phyloP scores from a whole-genome alignment of 768 basidiomycete species.

The Leucosporidium scottii region DNA sequence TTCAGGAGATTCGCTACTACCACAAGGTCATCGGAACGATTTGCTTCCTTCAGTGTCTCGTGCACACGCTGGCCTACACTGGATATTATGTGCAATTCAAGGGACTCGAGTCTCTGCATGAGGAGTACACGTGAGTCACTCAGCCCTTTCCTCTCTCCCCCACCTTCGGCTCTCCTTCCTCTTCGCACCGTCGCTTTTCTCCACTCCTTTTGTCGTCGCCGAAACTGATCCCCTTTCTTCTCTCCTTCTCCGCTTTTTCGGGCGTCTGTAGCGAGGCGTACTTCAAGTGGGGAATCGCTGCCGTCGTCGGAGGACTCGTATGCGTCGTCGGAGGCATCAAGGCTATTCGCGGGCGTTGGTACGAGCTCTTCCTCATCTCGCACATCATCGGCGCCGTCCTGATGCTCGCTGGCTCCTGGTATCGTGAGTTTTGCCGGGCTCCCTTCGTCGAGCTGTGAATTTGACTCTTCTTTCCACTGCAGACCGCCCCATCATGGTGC shows the following conservation, averaged over 20 bases:
- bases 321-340: conserved; percentile 3
- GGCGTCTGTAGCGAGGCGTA: conserved; percentile 5
- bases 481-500: conserved; percentile 20
- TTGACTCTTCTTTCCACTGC: background rate
- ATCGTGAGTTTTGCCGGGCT: conserved; percentile 16
- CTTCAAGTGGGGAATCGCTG: conserved; percentile 22
- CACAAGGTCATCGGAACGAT: conserved; percentile 20
- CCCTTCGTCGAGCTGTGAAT: background rate
- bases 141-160: background rate
- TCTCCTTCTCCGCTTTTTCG: background rate
- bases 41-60: conserved; percentile 14
- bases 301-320: background rate
- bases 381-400: conserved; percentile 25
- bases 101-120: too few relatives aligned
- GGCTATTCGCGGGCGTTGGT: background rate
- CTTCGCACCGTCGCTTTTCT: background rate
- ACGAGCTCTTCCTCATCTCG: conserved; percentile 26
- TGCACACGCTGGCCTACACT: conserved; percentile 22
- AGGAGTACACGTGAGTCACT: conserved; percentile 1
- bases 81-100: too few relatives aligned
- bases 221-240: background rate
- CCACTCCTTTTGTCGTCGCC: background rate
- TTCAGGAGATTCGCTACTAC: conserved; percentile 10
- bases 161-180: background rate
- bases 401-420: conserved; percentile 26